phyloP scores from a whole-genome alignment of 805 yeast genomes.

The Pichia eremophila region DNA sequence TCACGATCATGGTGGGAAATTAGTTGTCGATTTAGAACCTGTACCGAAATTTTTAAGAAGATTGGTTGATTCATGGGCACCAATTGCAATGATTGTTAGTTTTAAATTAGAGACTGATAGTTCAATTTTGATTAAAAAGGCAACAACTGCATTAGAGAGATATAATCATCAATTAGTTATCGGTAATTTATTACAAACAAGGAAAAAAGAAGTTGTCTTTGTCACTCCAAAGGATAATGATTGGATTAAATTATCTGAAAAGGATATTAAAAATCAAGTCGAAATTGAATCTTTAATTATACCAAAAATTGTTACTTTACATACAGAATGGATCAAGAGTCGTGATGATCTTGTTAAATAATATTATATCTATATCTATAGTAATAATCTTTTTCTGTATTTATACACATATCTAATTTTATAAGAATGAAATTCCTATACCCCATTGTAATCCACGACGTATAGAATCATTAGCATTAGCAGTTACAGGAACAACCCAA shows the following conservation, averaged over 20 bases:
- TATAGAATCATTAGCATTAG: conserved; percentile 35
- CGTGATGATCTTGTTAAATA: conserved; percentile 19
- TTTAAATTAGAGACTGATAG: conserved; percentile 90
- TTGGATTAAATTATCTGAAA: conserved; percentile 45
- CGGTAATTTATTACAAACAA: conserved; percentile 83
- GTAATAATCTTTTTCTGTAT: neutral
- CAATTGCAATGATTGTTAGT: conserved; percentile 86
- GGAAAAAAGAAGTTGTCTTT: conserved; percentile 82
- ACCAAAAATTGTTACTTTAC: conserved; percentile 64
- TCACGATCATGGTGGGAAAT: conserved; percentile 56
- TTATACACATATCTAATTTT: conserved; percentile 4
- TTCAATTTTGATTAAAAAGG: conserved; percentile 60
- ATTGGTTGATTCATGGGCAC: conserved; percentile 90
- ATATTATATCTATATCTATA: neutral
- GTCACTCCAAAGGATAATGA: conserved; percentile 42
- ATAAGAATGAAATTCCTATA: conserved; percentile 49
- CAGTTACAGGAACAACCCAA: conserved; percentile 40
- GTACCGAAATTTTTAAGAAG: conserved; percentile 90
- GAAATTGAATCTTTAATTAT: conserved; percentile 77
- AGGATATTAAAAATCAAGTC: conserved; percentile 28
- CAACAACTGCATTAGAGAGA: conserved; percentile 67
- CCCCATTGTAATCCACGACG: conserved; percentile 53
- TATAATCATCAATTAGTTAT: conserved; percentile 92
- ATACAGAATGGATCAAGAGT: conserved; percentile 48
- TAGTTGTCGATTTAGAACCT: conserved; percentile 82